phyloP scores from a whole-genome alignment of 2,329 filamentous ascomycete species.

The Neonectria ditissima region DNA sequence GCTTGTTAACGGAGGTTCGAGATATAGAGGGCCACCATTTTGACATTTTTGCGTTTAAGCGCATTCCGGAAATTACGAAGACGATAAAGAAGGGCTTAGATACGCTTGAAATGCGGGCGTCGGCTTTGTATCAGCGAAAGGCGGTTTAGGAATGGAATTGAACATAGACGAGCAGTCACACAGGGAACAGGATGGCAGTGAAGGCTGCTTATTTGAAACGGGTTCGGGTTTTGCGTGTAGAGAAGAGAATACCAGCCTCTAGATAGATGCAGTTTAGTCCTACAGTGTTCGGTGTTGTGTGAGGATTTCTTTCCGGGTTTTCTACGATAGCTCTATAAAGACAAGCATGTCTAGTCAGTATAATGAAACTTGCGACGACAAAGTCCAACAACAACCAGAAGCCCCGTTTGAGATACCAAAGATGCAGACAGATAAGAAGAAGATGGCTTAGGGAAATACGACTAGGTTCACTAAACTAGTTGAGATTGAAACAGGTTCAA shows the following conservation, averaged over 20 bases:
- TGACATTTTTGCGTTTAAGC: constrained; percentile 54
- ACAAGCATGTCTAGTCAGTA: too few relatives aligned
- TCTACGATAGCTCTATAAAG: too few relatives aligned
- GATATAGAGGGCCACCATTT: constrained; percentile 66
- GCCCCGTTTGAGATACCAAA: too few relatives aligned
- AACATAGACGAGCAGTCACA: neutral
- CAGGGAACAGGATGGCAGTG: neutral
- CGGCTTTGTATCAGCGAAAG: neutral
- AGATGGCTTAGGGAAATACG: too few relatives aligned
- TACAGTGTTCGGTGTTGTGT: neutral
- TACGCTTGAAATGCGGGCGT: constrained; percentile 32
- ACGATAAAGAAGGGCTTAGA: constrained; percentile 39
- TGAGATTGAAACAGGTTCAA: too few relatives aligned
- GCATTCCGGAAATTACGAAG: constrained; percentile 44
- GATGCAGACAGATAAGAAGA: too few relatives aligned
- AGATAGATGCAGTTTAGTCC: neutral
- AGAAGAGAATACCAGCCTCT: neutral
- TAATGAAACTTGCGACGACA: too few relatives aligned
- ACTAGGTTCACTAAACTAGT: too few relatives aligned
- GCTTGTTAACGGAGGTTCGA: constrained; percentile 59
- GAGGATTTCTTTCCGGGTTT: neutral
- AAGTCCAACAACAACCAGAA: too few relatives aligned
- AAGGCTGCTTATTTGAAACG: neutral
- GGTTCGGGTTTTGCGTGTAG: neutral
- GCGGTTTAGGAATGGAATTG: neutral